A percentile compares a stretch with the other conserved stretches of the same genome.
These are phyloP conservation scores for Luzula sylvatica DNA, from an alignment of 176 grass and related monocot genomes.

Conservation along the genomic window DNA sequence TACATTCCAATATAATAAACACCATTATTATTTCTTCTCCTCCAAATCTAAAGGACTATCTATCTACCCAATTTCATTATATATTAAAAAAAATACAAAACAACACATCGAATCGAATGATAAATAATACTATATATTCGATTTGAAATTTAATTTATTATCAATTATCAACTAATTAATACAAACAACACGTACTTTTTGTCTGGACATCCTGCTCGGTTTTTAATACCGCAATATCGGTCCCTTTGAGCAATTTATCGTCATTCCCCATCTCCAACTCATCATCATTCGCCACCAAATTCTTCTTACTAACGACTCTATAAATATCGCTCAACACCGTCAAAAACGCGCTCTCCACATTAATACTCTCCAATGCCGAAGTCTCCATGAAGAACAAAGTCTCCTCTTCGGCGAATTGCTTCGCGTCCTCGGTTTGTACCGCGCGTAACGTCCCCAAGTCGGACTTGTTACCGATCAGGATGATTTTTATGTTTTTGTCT, in stretches of 20 bases:
- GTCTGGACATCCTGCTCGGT: neutral
- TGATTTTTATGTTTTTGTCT: conserved; percentile 73
- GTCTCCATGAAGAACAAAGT: conserved; percentile 72
- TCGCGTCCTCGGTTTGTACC: conserved; percentile 45
- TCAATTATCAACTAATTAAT: too few species aligned
- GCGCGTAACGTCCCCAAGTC: conserved; percentile 49
- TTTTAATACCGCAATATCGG: conserved; percentile 35
- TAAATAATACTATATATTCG: too few species aligned
- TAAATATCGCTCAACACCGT: conserved; percentile 63
- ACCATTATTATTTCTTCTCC: too few species aligned
- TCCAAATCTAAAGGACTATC: too few species aligned
- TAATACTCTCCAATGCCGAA: conserved; percentile 39
- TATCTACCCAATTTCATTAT: too few species aligned
- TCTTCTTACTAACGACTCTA: conserved; percentile 52
- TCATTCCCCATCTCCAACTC: conserved; percentile 31
- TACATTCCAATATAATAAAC: too few species aligned
- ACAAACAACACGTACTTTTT: conserved; percentile 5
- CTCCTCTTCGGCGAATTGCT: conserved; percentile 56
- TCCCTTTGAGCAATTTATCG: conserved; percentile 28
- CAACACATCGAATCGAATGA: too few species aligned
- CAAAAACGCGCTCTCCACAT: conserved; percentile 52
- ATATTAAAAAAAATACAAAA: too few species aligned
- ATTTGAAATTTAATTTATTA: too few species aligned
- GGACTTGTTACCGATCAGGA: conserved; percentile 65
- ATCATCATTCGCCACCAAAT: conserved; percentile 27